Evolutionary conservation across 495 filamentous ascomycete species (phyloP).

Genomic region (Terfezia claveryi): DNA sequence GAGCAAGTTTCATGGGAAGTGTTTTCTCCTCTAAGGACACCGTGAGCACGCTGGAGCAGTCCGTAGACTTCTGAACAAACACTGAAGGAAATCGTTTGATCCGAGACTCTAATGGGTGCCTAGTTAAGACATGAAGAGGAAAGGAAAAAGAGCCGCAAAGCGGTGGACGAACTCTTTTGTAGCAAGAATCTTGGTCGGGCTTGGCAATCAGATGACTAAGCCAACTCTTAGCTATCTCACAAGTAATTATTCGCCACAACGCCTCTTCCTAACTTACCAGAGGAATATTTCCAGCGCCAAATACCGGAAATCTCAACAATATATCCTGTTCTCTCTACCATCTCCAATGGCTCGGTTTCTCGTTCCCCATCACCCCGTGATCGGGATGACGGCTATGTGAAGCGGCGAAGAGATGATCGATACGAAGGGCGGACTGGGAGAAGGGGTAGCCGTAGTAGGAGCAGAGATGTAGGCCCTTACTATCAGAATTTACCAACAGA

Average conservation of each 20-base stretch:
- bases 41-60: slow-evolving; percentile 94
- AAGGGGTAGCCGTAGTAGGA: slow-evolving; percentile 10
- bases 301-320: too few species aligned
- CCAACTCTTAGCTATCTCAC: too few species aligned
- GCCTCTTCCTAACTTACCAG: too few species aligned
- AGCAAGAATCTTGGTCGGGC: too few species aligned
- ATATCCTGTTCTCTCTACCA: too few species aligned
- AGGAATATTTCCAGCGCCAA: too few species aligned
- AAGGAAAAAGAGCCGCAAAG: slow-evolving; percentile 18
- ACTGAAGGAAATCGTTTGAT: slow-evolving; percentile 57
- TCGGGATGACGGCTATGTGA: slow-evolving; percentile 11
- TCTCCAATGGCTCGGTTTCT: slow-evolving; percentile 1
- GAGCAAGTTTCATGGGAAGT: slow-evolving; percentile 16
- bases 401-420: slow-evolving; percentile 16
- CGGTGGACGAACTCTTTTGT: too few species aligned
- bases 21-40: slow-evolving; percentile 71
- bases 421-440: slow-evolving; percentile 15
- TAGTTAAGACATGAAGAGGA: slow-evolving; percentile 36
- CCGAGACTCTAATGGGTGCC: slow-evolving; percentile 99
- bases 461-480: slow-evolving; percentile 14
- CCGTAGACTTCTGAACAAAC: slow-evolving; percentile 56
- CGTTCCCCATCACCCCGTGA: slow-evolving; percentile 15
- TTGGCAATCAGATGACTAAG: too few species aligned
- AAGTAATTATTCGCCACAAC: too few species aligned
- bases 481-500: background rate